These are phyloP conservation scores for Akanthomyces uredinophilus DNA, from an alignment of 2,329 filamentous ascomycete species.

Conservation along the genomic window DNA sequence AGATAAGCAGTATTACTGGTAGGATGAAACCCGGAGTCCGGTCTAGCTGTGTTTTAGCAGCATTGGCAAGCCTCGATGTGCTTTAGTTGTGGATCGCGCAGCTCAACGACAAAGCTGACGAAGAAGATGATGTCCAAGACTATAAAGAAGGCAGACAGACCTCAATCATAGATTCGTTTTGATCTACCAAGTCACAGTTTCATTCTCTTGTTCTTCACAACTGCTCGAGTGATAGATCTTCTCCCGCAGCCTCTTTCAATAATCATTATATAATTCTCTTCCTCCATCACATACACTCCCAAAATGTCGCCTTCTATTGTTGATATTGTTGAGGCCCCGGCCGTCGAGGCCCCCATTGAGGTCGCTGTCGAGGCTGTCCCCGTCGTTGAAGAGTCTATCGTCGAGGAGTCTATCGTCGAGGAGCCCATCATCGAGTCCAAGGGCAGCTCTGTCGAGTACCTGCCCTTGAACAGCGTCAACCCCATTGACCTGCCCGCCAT, in stretches of 20 bases:
- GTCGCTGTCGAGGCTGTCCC: not conserved
- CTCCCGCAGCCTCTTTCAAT: not conserved
- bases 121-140: not conserved
- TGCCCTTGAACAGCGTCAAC: conserved; percentile 16
- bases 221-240: not conserved
- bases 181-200: not conserved
- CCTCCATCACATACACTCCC: not conserved
- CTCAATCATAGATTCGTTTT: not conserved
- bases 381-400: not conserved
- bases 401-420: no score
- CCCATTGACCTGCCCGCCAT: conserved; percentile 17
- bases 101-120: conserved; percentile 1
- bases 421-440: conserved; percentile 11
- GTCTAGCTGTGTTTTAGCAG: conserved; percentile 6
- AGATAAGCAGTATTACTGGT: conserved; percentile 15
- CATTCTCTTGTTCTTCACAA: not conserved
- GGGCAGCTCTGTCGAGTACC: conserved; percentile 12
- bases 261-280: not conserved
- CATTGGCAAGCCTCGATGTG: not conserved
- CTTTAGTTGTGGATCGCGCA: not conserved
- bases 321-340: conserved; percentile 10
- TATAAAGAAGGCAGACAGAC: conserved; percentile 5
- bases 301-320: conserved; percentile 11
- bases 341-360: conserved; percentile 1
- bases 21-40: conserved; percentile 5